Base-by-base conservation (phyloP, 2,329 filamentous ascomycete genomes). In the Cercospora sesami region DNA sequence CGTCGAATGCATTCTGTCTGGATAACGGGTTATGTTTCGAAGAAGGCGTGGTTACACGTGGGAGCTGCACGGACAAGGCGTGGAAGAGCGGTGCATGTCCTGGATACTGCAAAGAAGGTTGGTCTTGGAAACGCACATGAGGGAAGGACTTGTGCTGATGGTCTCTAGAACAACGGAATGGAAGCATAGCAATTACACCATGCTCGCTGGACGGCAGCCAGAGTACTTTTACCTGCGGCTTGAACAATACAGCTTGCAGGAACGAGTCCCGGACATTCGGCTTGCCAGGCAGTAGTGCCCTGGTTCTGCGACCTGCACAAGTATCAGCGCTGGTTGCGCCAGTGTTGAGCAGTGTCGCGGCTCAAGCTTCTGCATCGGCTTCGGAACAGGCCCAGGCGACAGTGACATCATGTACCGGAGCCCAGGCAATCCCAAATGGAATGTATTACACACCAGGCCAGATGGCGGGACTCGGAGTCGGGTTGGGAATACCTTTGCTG, bases 11-110 rank as follows among this genome's bases (percentile, higher is more conserved):
- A 6, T 76, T 75, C 60, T 78, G 77, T 62, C 53, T 78, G 72
- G 74, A 75, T 23, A 75, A 75, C 64, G 76, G 77, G 16, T 65
- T 78, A 12, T 79, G 76, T 63, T 78, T 75, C 61, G 71, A 71
- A 12, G 70, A 68, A 21, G 75, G 76, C 12, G 68, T 79, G 12
- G 69, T 77, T 48, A 75, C 67, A 21, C 68, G 76, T 64, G 70
- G 69, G 23, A 77, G 74, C 48, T 78, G 77, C 66, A 78, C 76
- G 18, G 77, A 78, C 57, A 69, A 75, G 63, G 72, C 70, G 10
- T 79, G 77, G 77, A 65, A 65, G 8, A 75, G 72, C 26, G 62
- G 69, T 45, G 70, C 72, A 31, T 79, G 76, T 72, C 66, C 76
- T 3, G 64, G 63, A 51, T 77, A 74, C 57, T 78, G 76, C 71